Percentiles rank a stretch among this genome's conserved stretches.
Evolutionary conservation across 441 rosid genomes (phyloP).

Genomic region (Mallotus repandus): DNA sequence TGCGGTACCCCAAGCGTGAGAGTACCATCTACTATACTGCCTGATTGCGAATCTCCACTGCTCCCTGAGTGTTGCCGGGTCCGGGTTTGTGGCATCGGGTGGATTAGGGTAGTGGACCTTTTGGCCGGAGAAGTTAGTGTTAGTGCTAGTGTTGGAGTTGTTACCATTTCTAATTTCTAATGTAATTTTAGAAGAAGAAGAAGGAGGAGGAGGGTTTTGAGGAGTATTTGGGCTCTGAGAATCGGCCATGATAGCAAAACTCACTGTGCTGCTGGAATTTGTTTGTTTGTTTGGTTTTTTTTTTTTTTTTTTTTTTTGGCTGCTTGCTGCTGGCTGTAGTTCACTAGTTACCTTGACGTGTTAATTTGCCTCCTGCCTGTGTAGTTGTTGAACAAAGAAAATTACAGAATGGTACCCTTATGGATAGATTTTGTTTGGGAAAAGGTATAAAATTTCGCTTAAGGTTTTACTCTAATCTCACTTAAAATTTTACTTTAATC

Average conservation of each 20-base stretch:
- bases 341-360: too few relatives aligned
- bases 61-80: slow-evolving; percentile 72
- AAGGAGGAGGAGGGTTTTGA: slow-evolving; percentile 13
- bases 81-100: slow-evolving; percentile 59
- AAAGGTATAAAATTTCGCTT: too few relatives aligned
- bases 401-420: too few relatives aligned
- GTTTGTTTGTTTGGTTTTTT: too few relatives aligned
- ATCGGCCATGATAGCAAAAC: slow-evolving; percentile 30
- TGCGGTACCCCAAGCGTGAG: slow-evolving; percentile 95
- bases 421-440: too few relatives aligned
- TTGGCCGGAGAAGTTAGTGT: slow-evolving; percentile 32
- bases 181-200: slow-evolving; percentile 21
- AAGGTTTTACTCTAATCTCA: too few relatives aligned
- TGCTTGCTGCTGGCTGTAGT: too few relatives aligned
- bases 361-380: too few relatives aligned
- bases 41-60: slow-evolving; percentile 82
- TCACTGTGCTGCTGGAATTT: too few relatives aligned
- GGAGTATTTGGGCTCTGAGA: neutral
- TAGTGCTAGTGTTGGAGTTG: neutral
- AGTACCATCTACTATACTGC: slow-evolving; percentile 81
- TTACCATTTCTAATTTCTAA: slow-evolving; percentile 20
- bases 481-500: too few relatives aligned
- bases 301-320: too few relatives aligned
- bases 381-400: too few relatives aligned
- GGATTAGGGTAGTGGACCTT: slow-evolving; percentile 51